Conservation (phyloP, 1,139 yeast genomes). For the Yamadazyma pseudoaaseri region DNA sequence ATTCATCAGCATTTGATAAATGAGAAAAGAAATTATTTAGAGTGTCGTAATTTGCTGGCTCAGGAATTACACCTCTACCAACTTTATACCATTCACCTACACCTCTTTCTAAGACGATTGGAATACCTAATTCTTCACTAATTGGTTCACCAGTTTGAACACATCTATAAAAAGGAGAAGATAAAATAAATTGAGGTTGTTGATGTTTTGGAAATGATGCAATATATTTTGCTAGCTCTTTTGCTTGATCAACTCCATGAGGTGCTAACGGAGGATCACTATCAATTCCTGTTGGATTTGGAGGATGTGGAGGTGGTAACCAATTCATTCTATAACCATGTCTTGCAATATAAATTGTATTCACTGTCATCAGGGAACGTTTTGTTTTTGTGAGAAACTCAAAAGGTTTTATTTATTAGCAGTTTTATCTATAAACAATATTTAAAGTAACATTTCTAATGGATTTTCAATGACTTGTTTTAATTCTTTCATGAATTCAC, state of each 20-base stretch:
- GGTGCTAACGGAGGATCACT: conserved; percentile 79
- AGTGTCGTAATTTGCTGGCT: conserved; percentile 53
- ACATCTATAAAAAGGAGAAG: conserved; percentile 90
- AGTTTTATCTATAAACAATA: conserved; percentile 25
- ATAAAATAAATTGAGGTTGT: conserved; percentile 60
- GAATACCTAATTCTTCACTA: conserved; percentile 53
- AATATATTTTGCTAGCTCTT: conserved; percentile 61
- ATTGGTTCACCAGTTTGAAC: conserved; percentile 76
- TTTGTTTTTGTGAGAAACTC: background rate
- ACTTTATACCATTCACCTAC: conserved; percentile 71
- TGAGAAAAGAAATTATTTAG: conserved; percentile 51
- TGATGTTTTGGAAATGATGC: conserved; percentile 36
- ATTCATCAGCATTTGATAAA: conserved; percentile 34
- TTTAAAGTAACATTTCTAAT: conserved; percentile 79
- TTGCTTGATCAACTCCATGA: conserved; percentile 80
- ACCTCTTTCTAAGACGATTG: conserved; percentile 68
- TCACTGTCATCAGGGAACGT: conserved; percentile 48
- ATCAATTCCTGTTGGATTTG: conserved; percentile 76
- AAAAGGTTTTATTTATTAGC: no score
- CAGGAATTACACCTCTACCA: conserved; percentile 51
- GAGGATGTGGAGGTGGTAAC: conserved; percentile 75
- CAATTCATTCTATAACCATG: conserved; percentile 85
- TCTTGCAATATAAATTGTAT: conserved; percentile 51
- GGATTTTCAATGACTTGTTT: conserved; percentile 95
- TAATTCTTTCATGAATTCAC: conserved; percentile 92